Evolutionary conservation across 2,329 filamentous ascomycete genomes (phyloP).

Genomic region (Trichoderma sp.): DNA sequence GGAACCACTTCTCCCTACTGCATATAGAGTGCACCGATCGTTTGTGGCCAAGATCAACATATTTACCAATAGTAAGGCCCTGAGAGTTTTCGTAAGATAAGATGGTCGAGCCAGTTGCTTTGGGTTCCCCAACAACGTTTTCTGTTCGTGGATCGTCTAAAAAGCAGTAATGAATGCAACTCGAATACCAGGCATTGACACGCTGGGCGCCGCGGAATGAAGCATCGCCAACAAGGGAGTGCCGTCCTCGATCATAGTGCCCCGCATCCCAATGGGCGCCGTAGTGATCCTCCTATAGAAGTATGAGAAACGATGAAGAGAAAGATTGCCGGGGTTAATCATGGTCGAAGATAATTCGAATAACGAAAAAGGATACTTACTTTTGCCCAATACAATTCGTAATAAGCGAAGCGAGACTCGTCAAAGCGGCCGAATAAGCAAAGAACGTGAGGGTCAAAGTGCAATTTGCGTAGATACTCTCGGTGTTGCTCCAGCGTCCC

Average conservation of each 20-base stretch:
- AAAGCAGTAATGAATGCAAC: constrained; percentile 60
- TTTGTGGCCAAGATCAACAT: constrained; percentile 42
- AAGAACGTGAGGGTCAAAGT: constrained; percentile 69
- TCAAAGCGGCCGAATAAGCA: constrained; percentile 69
- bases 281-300: constrained; percentile 51
- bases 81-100: constrained; percentile 34
- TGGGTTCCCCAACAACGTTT: constrained; percentile 46
- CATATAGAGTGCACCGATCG: constrained; percentile 39
- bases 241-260: constrained; percentile 60
- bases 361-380: constrained; percentile 28
- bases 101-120: constrained; percentile 25
- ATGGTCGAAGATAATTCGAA: neutral
- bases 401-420: constrained; percentile 70
- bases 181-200: constrained; percentile 59
- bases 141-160: constrained; percentile 58
- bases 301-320: neutral
- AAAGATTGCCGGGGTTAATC: neutral
- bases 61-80: constrained; percentile 36
- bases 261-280: constrained; percentile 58
- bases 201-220: constrained; percentile 56
- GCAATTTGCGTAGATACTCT: constrained; percentile 64
- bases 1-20: constrained; percentile 43
- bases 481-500: constrained; percentile 72
- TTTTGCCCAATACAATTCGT: constrained; percentile 73
- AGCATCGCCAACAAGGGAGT: constrained; percentile 59